Conservation (phyloP, 2,329 filamentous ascomycete genomes). For the Penicillium crustosum region DNA sequence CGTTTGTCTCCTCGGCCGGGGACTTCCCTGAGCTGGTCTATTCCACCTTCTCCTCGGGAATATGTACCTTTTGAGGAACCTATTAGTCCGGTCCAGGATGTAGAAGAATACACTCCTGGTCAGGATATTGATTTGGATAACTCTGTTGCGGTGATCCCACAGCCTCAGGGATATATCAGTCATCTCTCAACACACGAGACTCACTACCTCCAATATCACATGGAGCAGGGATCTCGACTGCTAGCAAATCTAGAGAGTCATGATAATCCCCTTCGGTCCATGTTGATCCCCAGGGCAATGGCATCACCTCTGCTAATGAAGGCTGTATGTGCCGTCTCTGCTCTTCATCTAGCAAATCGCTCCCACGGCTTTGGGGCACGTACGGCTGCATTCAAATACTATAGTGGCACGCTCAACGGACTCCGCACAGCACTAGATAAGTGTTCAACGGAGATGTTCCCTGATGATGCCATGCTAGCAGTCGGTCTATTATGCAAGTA, state of each 20-base stretch:
- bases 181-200: slow-evolving; percentile 34
- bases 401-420: slow-evolving; percentile 35
- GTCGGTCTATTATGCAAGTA: slow-evolving; percentile 42
- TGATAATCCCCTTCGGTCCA: slow-evolving; percentile 37
- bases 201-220: slow-evolving; percentile 41
- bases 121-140: neutral
- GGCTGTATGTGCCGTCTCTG: slow-evolving; percentile 40
- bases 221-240: slow-evolving; percentile 36
- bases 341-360: slow-evolving; percentile 38
- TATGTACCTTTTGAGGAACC: slow-evolving; percentile 2
- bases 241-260: slow-evolving; percentile 39
- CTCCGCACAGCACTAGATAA: slow-evolving; percentile 30
- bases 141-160: slow-evolving; percentile 13
- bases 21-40: slow-evolving; percentile 6
- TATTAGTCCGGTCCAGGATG: neutral
- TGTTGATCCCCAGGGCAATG: slow-evolving; percentile 39
- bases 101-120: neutral
- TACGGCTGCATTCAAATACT: slow-evolving; percentile 35
- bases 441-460: slow-evolving; percentile 16
- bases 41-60: slow-evolving; percentile 6
- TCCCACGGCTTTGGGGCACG: slow-evolving; percentile 24
- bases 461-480: slow-evolving; percentile 36
- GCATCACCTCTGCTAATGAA: slow-evolving; percentile 39
- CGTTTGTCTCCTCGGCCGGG: slow-evolving; percentile 11
- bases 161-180: slow-evolving; percentile 21